Conservation (phyloP, 129 eudicot species). For the Dittrichia graveolens region DNA sequence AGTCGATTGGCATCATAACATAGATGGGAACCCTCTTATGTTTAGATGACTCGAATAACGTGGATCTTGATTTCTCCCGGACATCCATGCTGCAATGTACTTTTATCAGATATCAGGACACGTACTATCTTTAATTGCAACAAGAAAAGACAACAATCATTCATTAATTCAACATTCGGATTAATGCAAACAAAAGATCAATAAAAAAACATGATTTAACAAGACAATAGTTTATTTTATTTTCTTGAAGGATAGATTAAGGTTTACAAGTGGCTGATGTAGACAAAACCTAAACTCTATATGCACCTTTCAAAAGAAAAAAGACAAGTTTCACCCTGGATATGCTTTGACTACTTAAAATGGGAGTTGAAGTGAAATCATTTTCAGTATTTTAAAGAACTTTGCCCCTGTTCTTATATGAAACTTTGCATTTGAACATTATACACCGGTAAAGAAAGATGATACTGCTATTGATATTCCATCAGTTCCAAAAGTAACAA, state of each 20-base stretch:
- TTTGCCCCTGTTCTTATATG: not conserved
- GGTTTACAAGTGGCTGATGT: not conserved
- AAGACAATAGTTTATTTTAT: not conserved
- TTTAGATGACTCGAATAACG: slow-evolving; percentile 53
- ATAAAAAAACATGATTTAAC: not conserved
- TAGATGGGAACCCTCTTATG: slow-evolving; percentile 62
- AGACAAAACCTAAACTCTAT: slow-evolving; percentile 15
- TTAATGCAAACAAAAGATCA: slow-evolving; percentile 8
- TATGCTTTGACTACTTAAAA: not conserved
- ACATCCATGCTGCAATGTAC: slow-evolving; percentile 63
- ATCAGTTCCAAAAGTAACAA: not conserved
- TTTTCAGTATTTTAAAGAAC: not conserved
- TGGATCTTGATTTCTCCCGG: slow-evolving; percentile 60
- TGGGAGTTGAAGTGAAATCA: not conserved
- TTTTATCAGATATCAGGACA: slow-evolving; percentile 25
- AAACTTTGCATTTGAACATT: not conserved
- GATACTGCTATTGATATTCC: not conserved
- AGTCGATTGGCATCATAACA: slow-evolving; percentile 68
- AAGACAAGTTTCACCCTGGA: not conserved
- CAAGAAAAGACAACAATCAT: slow-evolving; percentile 9
- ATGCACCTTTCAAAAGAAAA: not conserved
- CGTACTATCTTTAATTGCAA: slow-evolving; percentile 22
- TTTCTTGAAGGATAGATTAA: not conserved
- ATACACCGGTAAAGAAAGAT: not conserved
- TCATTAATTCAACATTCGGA: not conserved